Base-by-base conservation (phyloP, 2,329 filamentous ascomycete species). In the Venturia pyrina region DNA sequence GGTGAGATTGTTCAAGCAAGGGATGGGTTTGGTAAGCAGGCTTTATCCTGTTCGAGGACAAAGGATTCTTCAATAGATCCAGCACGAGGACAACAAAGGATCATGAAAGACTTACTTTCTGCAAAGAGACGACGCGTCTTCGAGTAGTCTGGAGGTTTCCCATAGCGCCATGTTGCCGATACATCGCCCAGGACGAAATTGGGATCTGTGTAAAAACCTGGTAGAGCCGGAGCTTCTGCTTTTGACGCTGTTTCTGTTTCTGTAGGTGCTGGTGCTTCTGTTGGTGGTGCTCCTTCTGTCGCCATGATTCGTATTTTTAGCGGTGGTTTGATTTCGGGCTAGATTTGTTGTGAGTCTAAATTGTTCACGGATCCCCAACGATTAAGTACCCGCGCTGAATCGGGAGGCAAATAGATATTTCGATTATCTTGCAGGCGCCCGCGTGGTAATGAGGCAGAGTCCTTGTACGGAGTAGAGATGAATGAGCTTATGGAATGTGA, bases 41-140 rank as follows among this genome's bases (percentile, higher is more conserved):
- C 19, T 48, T 21, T 5, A 6, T 19, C 48, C 48, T 24, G 5
- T 28, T 28, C n/a, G 28, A 21, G 21, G 21, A 28, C 6, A 13
- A 11, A 50, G 46, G 11, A 11, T 1, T 13, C 8, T 28, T 7
- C 3, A 10, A 50, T 8, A 4, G 21, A 8, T 24, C 15, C 21
- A 15, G 21, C 11, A 24, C n/a, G 1, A 24, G 48, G 48, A 50
- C 21, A 28, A 21, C 48, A 50, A 28, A 28, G 48, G 48, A 64
- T 21, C 41, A 34, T 34, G n/a, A 62, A 62, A 11, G 60, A 46
- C 81, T 75, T 73, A 88, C 86, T 85, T 70, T 86, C 78, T 68
- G 78, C 76, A 72, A 80, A 89, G 56, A 85, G 79, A 66, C 82
- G 80, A 46, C 87, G 79, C 1, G 86, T 89, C 71, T 86, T 87